Evolutionary conservation across 2,329 filamentous ascomycete genomes (phyloP), one percentile per base, ranked within the genome.

Genomic region (Botryosphaeria agaves): DNA sequence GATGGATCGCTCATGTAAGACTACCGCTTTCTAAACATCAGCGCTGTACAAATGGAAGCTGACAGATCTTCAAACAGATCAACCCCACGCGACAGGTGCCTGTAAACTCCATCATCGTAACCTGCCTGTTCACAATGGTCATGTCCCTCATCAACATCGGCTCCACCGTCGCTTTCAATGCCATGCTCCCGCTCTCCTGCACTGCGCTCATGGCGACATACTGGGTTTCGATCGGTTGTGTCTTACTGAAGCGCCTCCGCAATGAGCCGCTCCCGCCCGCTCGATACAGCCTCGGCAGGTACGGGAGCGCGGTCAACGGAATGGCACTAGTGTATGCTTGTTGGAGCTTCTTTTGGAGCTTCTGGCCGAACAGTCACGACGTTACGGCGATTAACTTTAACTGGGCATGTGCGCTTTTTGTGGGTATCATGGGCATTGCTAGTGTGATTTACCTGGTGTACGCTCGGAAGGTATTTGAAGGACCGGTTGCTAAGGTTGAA

Each of bases 101-200:
- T 18, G 12, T 9, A 14, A 50, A 47, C 26, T 37, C 45, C 3
- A 31, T 50, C 7, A 32, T 47, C 9, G 36, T 52, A 26, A 49
- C 48, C 3, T 41, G 39, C 18, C 21, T 37, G 12, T 43, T 53
- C 11, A 48, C 44, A 3, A 39, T 47, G 14, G 34, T 54, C 26
- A 43, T 57, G 11, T 44, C 45, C n/a, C 48, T 48, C 28, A 57
- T 57, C 48, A 57, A 57, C 35, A 50, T 59, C 33, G 54, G 55
- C 33, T 53, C 49, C 7, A 41, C 43, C n/a, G 41, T 48, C 5
- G 52, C 55, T 4, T 51, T 59, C 40, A 53, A 54, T 36, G 49
- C 49, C 21, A 52, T 60, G 34, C 41, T 54, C 20, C 55, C 52
- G 3, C 41, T 51, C 14, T 40, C 39, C 7, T 42, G 40, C 18